These are phyloP conservation scores for Ophiostoma piceae DNA, from an alignment of 2,329 filamentous ascomycete species.

Conservation along the genomic window DNA sequence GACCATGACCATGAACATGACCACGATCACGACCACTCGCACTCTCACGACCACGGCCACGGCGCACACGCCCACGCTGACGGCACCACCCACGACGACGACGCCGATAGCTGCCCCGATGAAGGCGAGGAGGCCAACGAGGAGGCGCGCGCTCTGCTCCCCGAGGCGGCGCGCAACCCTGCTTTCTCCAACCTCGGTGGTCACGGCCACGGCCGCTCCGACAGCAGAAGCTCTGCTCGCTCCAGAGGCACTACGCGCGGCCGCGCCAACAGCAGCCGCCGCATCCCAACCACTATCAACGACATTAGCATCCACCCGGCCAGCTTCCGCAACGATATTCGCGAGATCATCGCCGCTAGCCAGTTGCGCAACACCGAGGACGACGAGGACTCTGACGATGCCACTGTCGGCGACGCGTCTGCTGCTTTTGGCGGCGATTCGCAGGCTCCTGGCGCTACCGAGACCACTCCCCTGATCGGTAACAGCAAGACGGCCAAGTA, in stretches of 20 bases:
- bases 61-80: conserved; percentile 31
- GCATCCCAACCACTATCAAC: conserved; percentile 58
- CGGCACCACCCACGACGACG: conserved; percentile 29
- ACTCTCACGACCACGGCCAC: conserved; percentile 21
- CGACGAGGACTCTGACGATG: conserved; percentile 42
- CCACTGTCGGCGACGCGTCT: conserved; percentile 34
- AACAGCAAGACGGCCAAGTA: conserved; percentile 23
- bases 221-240: conserved; percentile 28
- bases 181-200: conserved; percentile 36
- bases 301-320: conserved; percentile 83
- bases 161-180: conserved; percentile 38
- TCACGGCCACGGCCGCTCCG: conserved; percentile 24
- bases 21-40: conserved; percentile 31
- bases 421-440: neutral
- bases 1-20: conserved; percentile 38
- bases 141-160: conserved; percentile 31
- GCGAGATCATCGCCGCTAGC: conserved; percentile 72
- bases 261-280: conserved; percentile 42
- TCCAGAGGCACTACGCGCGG: conserved; percentile 41
- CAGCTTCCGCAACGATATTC: conserved; percentile 82
- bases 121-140: conserved; percentile 47
- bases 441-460: conserved; percentile 34
- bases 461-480: conserved; percentile 39
- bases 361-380: conserved; percentile 54
- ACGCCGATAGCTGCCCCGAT: conserved; percentile 37